These are phyloP conservation scores for Suillus hirtellus DNA, from an alignment of 768 basidiomycete species.

Conservation along the genomic window DNA sequence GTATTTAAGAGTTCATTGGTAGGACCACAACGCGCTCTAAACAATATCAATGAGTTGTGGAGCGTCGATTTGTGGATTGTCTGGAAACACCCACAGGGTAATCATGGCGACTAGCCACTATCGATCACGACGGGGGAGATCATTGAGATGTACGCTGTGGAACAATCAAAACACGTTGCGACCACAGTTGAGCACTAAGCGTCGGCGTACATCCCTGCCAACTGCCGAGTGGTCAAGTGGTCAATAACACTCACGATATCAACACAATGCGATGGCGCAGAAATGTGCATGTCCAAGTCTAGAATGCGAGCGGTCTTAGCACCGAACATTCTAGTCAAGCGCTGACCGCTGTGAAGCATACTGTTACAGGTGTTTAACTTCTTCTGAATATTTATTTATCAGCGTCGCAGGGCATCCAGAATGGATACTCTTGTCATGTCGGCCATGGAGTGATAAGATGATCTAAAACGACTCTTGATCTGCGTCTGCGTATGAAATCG, in stretches of 20 bases:
- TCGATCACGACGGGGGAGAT: background rate
- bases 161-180: background rate
- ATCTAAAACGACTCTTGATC: slow-evolving; percentile 48
- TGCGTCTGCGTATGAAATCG: slow-evolving; percentile 71
- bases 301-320: background rate
- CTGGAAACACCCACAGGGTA: background rate
- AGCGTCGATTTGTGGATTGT: slow-evolving; percentile 4
- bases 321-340: background rate
- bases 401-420: slow-evolving; percentile 21
- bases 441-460: background rate
- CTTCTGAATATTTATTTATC: background rate
- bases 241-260: background rate
- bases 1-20: background rate
- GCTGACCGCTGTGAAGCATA: background rate
- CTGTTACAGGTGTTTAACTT: background rate
- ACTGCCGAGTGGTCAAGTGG: background rate
- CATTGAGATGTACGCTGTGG: background rate
- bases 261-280: background rate
- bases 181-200: no score
- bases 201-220: background rate
- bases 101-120: background rate
- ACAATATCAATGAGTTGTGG: slow-evolving; percentile 9
- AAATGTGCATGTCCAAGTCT: background rate
- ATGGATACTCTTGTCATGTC: background rate
- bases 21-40: background rate